phyloP scores from a whole-genome alignment of 2,329 filamentous ascomycete species.

The Boeremia exigua region DNA sequence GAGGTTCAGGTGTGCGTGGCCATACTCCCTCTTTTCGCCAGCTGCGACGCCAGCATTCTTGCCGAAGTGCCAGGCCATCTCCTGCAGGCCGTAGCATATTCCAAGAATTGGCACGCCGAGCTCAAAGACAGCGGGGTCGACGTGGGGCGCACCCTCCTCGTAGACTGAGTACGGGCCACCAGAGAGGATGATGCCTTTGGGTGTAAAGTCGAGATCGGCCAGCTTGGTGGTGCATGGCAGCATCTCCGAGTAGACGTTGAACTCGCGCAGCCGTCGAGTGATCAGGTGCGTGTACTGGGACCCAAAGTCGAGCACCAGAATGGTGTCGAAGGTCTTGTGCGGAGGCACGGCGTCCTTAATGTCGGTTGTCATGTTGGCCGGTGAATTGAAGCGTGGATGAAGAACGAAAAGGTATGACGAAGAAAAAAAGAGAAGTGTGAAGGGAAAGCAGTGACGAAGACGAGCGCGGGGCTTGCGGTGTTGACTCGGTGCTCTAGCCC shows the following conservation, averaged over 20 bases:
- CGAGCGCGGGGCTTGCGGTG: neutral
- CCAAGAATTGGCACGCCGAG: conserved; percentile 67
- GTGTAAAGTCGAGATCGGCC: conserved; percentile 76
- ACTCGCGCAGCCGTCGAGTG: conserved; percentile 73
- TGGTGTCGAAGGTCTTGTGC: conserved; percentile 66
- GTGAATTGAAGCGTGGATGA: conserved; percentile 15
- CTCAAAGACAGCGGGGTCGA: conserved; percentile 82
- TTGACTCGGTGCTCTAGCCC: neutral
- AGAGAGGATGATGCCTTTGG: conserved; percentile 81
- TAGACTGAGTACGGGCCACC: conserved; percentile 82
- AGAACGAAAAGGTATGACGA: neutral
- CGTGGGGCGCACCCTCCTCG: conserved; percentile 75
- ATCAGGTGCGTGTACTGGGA: conserved; percentile 78
- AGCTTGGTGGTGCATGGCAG: conserved; percentile 86
- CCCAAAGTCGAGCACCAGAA: conserved; percentile 75
- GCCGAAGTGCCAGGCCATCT: conserved; percentile 74
- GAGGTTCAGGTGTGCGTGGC: conserved; percentile 70
- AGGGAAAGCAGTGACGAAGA: conserved; percentile 15
- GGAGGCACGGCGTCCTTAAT: conserved; percentile 52
- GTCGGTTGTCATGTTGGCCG: conserved; percentile 47
- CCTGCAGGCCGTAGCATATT: conserved; percentile 72
- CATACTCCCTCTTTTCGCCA: conserved; percentile 73
- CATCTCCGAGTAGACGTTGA: conserved; percentile 88
- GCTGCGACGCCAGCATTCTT: conserved; percentile 67
- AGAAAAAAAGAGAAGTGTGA: neutral